A percentile compares a stretch with the other conserved stretches of the same genome.
Evolutionary conservation across 2,329 filamentous ascomycete genomes (phyloP).

Genomic region (Calonectria naviculata): DNA sequence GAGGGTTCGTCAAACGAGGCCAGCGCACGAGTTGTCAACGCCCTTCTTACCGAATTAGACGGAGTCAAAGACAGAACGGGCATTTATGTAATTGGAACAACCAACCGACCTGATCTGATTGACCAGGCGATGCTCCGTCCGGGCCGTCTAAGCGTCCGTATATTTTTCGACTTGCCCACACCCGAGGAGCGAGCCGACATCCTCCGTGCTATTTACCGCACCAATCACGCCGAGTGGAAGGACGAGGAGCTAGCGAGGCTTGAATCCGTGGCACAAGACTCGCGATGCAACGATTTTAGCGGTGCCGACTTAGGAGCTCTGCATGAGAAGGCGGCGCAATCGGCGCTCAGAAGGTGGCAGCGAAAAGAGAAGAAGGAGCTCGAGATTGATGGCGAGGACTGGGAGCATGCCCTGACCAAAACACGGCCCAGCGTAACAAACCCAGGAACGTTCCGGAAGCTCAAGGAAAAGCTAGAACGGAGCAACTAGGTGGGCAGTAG

Average conservation of each 20-base stretch:
- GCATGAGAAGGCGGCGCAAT: conserved; percentile 61
- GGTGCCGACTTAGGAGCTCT: conserved; percentile 69
- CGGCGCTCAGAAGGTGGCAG: conserved; percentile 56
- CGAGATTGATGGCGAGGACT: conserved; percentile 55
- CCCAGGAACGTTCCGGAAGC: conserved; percentile 54
- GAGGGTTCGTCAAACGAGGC: conserved; percentile 84
- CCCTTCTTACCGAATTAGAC: conserved; percentile 92
- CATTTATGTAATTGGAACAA: conserved; percentile 95
- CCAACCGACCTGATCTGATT: conserved; percentile 96
- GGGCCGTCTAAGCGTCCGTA: conserved; percentile 85
- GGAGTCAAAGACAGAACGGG: conserved; percentile 83
- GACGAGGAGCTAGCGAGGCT: conserved; percentile 65
- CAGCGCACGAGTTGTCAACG: conserved; percentile 91
- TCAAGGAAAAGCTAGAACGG: conserved; percentile 37
- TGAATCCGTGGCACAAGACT: conserved; percentile 72
- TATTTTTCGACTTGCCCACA: conserved; percentile 89
- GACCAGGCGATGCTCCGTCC: conserved; percentile 95
- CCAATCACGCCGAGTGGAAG: conserved; percentile 46
- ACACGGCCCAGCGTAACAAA: conserved; percentile 63
- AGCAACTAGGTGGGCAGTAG: conserved; percentile 5
- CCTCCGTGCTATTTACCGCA: conserved; percentile 73
- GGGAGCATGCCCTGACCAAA: conserved; percentile 62
- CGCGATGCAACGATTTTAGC: conserved; percentile 80
- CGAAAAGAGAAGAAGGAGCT: conserved; percentile 36
- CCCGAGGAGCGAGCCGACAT: conserved; percentile 87